Evolutionary conservation across 306 rosid species (phyloP).

Genomic region (Lathyrus sativus): DNA sequence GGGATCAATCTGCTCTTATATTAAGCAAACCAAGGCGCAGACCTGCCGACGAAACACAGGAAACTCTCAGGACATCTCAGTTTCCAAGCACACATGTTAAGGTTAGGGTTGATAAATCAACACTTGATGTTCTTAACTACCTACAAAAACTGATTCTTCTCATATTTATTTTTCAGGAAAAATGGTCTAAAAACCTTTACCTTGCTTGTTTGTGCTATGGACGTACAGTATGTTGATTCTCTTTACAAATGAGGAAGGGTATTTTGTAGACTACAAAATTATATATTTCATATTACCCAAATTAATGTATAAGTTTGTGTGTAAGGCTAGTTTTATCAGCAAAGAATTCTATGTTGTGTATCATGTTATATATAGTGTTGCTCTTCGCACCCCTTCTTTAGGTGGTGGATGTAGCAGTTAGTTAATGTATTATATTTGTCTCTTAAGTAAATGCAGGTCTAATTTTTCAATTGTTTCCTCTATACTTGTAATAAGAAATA

Average conservation of each 20-base stretch:
- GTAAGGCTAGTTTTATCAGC: slow-evolving; percentile 29
- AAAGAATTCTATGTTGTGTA: slow-evolving; percentile 20
- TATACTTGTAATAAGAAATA: not conserved
- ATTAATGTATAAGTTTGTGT: slow-evolving; percentile 12
- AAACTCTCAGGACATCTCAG: slow-evolving; percentile 85
- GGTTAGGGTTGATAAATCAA: slow-evolving; percentile 47
- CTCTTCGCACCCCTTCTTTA: slow-evolving; percentile 19
- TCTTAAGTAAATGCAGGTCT: slow-evolving; percentile 28
- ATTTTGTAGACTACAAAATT: slow-evolving; percentile 27
- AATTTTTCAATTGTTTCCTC: slow-evolving; percentile 22
- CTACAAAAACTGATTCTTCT: not conserved
- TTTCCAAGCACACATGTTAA: slow-evolving; percentile 97
- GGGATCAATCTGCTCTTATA: slow-evolving; percentile 95
- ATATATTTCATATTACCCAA: slow-evolving; percentile 20
- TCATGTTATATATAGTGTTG: slow-evolving; percentile 18
- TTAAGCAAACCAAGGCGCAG: slow-evolving; percentile 89
- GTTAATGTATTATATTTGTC: slow-evolving; percentile 35
- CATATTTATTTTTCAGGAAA: slow-evolving; percentile 61
- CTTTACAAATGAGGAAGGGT: slow-evolving; percentile 17
- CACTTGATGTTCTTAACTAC: not conserved
- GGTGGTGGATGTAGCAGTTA: slow-evolving; percentile 32
- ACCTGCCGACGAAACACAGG: slow-evolving; percentile 86
- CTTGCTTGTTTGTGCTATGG: slow-evolving; percentile 90
- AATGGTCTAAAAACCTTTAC: slow-evolving; percentile 89
- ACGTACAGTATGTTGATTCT: slow-evolving; percentile 75